A percentile compares a stretch with the other conserved stretches of the same genome.
Conservation (phyloP, 306 rosid species). For the Pyrus bretschneideri region DNA sequence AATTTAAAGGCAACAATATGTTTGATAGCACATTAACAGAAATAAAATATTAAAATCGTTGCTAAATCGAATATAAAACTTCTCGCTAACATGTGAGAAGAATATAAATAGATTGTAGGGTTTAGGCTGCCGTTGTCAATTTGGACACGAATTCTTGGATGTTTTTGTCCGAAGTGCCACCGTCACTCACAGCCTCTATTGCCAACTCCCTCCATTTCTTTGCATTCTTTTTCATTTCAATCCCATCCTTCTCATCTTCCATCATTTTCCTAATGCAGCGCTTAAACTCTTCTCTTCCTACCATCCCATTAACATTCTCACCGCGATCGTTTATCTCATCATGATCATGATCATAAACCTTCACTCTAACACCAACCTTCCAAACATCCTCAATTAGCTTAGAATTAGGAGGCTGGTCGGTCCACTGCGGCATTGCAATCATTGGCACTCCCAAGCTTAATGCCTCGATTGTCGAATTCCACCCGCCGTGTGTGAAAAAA, state of each 20-base stretch:
- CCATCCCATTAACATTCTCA: slow-evolving; percentile 17
- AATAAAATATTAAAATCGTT: too few relatives aligned
- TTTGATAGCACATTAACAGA: not conserved
- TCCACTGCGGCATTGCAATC: slow-evolving; percentile 51
- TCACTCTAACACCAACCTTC: slow-evolving; percentile 46
- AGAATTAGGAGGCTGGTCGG: slow-evolving; percentile 47
- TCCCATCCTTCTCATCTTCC: slow-evolving; percentile 14
- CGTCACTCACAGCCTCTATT: slow-evolving; percentile 14
- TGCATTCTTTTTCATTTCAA: slow-evolving; percentile 28
- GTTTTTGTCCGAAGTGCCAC: slow-evolving; percentile 45
- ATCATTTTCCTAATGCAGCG: slow-evolving; percentile 27
- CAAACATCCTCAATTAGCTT: slow-evolving; percentile 36
- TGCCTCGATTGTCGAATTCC: slow-evolving; percentile 53
- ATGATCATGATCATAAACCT: slow-evolving; percentile 11
- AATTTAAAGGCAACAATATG: not conserved
- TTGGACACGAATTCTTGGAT: slow-evolving; percentile 27
- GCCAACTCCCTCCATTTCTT: slow-evolving; percentile 32
- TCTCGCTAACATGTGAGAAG: too few relatives aligned
- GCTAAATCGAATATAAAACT: too few relatives aligned
- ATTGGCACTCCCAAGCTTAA: slow-evolving; percentile 48
- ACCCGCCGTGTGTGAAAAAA: slow-evolving; percentile 44
- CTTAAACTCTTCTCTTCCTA: slow-evolving; percentile 33
- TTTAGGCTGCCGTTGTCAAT: not conserved
- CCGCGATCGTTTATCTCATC: not conserved
- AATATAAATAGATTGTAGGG: not conserved